Evolutionary conservation across 257 asterid species (phyloP), one percentile per base, ranked within the genome.

Genomic region (Capsicum pubescens): DNA sequence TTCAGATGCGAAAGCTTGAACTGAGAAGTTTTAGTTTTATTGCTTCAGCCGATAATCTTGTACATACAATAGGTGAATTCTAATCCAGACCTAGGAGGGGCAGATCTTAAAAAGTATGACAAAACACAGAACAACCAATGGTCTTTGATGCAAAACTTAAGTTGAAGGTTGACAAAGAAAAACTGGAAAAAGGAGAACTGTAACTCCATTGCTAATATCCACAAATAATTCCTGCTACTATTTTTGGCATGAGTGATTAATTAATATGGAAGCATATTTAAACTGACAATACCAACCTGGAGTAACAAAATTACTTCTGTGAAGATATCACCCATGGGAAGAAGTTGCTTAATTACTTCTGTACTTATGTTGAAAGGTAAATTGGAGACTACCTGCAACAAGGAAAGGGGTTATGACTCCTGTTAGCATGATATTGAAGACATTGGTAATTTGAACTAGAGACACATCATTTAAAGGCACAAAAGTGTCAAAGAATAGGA

Each of bases 291-390:
- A 81, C 86, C 67, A 55, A 95, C 98, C 97, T 97, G 98, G 82
- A 97, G 97, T 84, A 97, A 87, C 72, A 97, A 97, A 88, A 94
- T 90, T 82, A 93, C 92, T 88, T 91, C 96, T 3, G 98, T 91
- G 93, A 97, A 93, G 78, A 95, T 87, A 88, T 97, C 99, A 71
- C 98, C 99, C 99, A 97, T 95, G 44, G 99, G 99, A 90, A 97
- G 98, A 80, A 95, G 98, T 84, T 89, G 97, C 85, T 93, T 96
- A 79, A 96, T 93, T 82, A 95, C 95, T 80, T 93, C 97, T 7
- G 97, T 93, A 81, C 95, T 94, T 87, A 94, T 96, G 92, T 96
- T 96, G 91, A 96, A 96, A 57, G 99, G 99, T 86, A 96, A 88
- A 83, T 96, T 96, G 5, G 99, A 93, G 10, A 94, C 98, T 83